Evolutionary conservation across 768 basidiomycete species (phyloP).

Genomic region (Phaeolepiota aurea): DNA sequence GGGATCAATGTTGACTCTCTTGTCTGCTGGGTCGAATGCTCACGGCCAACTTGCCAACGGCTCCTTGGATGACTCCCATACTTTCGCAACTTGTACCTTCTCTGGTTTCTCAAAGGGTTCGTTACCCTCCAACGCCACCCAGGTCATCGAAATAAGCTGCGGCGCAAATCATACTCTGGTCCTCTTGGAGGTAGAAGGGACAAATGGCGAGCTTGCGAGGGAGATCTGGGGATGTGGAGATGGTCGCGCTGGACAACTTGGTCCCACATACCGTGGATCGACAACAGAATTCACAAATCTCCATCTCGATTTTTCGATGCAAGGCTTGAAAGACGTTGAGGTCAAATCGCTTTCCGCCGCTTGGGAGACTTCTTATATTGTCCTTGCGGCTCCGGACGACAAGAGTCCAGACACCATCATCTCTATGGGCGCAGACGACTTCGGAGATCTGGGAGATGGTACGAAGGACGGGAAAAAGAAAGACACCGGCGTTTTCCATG

Average conservation of each 20-base stretch:
- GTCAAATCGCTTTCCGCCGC: constrained; percentile 48
- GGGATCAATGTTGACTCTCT: constrained; percentile 16
- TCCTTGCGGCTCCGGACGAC: constrained; percentile 33
- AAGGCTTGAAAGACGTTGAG: constrained; percentile 31
- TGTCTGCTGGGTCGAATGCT: constrained; percentile 42
- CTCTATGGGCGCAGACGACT: constrained; percentile 81
- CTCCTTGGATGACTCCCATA: constrained; percentile 35
- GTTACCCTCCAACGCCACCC: constrained; percentile 19
- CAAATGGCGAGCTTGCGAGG: constrained; percentile 1
- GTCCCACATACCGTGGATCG: constrained; percentile 19
- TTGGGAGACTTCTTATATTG: constrained; percentile 84
- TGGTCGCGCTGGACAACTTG: constrained; percentile 65
- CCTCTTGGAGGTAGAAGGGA: constrained; percentile 33
- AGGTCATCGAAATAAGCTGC: constrained; percentile 45
- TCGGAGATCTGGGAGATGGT: constrained; percentile 69
- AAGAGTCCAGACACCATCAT: constrained; percentile 55
- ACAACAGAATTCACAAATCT: constrained; percentile 39
- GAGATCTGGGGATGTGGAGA: constrained; percentile 75
- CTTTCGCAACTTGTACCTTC: constrained; percentile 34
- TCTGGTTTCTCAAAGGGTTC: constrained; percentile 14
- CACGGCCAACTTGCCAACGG: constrained; percentile 43
- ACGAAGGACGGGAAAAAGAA: constrained; percentile 9
- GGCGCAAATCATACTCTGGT: constrained; percentile 79
- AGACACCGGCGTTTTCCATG: constrained; percentile 19
- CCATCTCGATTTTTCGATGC: constrained; percentile 24